A percentile compares a stretch with the other conserved stretches of the same genome.
These are phyloP conservation scores for Marasmius fiardii DNA, from an alignment of 1,284 basidiomycete genomes.

Conservation along the genomic window DNA sequence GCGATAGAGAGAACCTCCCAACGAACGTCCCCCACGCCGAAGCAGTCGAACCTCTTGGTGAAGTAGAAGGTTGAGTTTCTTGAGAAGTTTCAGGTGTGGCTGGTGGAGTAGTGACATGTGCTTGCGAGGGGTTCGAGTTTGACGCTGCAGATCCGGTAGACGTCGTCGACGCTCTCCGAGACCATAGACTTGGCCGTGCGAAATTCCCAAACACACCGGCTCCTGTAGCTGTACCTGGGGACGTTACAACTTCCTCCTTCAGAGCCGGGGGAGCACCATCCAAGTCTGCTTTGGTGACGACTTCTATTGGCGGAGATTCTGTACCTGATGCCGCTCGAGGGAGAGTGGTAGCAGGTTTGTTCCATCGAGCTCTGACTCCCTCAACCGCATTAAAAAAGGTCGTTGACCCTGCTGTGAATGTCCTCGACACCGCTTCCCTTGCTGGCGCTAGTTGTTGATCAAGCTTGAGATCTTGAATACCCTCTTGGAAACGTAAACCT, in stretches of 20 bases:
- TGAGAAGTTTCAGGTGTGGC: neutral
- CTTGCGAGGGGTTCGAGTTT: neutral
- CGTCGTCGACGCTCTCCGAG: conserved; percentile 5
- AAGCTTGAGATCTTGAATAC: conserved; percentile 86
- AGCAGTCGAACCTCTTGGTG: neutral
- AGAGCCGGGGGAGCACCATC: conserved; percentile 2
- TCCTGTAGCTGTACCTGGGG: neutral
- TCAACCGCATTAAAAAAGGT: conserved; percentile 86
- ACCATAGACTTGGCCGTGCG: conserved; percentile 4
- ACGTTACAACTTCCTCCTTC: neutral
- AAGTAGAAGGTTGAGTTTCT: neutral
- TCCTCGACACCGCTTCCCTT: conserved; percentile 78
- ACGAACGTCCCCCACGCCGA: neutral
- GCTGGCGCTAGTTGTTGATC: conserved; percentile 89
- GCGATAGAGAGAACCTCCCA: conserved; percentile 12
- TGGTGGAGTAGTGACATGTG: neutral
- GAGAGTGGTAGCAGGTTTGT: conserved; percentile 42
- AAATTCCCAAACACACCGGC: neutral
- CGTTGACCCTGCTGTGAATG: conserved; percentile 72
- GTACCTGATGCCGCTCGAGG: neutral
- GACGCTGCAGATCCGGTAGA: neutral
- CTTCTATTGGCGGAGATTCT: conserved; percentile 3
- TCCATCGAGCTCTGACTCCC: conserved; percentile 76
- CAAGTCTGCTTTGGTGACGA: conserved; percentile 10
- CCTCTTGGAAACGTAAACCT: conserved; percentile 82